These are phyloP conservation scores for Bipolaris gigantea DNA, from an alignment of 2,329 filamentous ascomycete species.

Conservation along the genomic window DNA sequence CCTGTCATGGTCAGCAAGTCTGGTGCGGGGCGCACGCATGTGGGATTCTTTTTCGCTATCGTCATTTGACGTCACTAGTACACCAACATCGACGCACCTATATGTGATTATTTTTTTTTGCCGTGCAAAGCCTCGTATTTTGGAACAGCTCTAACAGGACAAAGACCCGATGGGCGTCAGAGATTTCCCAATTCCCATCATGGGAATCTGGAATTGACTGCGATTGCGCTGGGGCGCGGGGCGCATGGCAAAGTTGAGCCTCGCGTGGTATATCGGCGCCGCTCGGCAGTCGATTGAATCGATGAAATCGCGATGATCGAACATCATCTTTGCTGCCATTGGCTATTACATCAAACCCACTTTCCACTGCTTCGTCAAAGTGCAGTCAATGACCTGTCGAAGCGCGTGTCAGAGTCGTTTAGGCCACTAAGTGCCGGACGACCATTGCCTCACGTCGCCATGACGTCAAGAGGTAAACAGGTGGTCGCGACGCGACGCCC, in stretches of 20 bases:
- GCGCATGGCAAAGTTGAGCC: slow-evolving; percentile 25
- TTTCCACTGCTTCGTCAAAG: slow-evolving; percentile 10
- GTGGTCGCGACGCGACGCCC: background rate
- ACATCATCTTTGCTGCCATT: slow-evolving; percentile 19
- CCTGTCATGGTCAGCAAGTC: slow-evolving; percentile 1
- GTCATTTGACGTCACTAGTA: slow-evolving; percentile 10
- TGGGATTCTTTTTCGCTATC: background rate
- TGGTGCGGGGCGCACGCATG: slow-evolving; percentile 8
- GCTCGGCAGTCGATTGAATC: slow-evolving; percentile 22
- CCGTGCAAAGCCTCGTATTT: background rate
- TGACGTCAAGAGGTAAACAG: slow-evolving; percentile 25
- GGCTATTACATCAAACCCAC: slow-evolving; percentile 12
- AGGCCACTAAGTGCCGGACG: slow-evolving; percentile 11
- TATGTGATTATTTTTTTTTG: background rate
- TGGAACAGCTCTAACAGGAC: background rate
- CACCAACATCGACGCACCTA: background rate
- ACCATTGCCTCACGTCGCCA: slow-evolving; percentile 22
- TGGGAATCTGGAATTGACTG: slow-evolving; percentile 25
- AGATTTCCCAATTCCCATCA: slow-evolving; percentile 25
- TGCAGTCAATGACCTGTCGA: slow-evolving; percentile 14
- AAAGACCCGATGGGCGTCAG: background rate
- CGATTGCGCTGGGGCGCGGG: slow-evolving; percentile 5
- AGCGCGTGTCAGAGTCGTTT: slow-evolving; percentile 14
- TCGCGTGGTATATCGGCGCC: slow-evolving; percentile 22
- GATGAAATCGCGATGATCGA: slow-evolving; percentile 13